Evolutionary conservation across 1,284 basidiomycete species (phyloP), one percentile per base, ranked within the genome.

Genomic region (Ganoderma resinaceum): DNA sequence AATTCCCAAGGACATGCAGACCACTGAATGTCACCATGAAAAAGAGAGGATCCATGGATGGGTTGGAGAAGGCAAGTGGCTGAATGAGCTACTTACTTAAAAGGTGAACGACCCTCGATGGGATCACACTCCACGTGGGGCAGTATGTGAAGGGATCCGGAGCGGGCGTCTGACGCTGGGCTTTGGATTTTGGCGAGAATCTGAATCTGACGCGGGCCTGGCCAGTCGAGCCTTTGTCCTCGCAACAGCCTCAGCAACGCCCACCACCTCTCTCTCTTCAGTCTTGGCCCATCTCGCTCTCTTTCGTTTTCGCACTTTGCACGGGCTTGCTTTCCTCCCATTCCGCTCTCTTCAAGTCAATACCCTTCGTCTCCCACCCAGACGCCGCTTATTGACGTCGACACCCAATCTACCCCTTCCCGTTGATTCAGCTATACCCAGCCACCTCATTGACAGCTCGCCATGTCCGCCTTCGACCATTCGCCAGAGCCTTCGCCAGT

Each of bases 401-500:
- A 33, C 52, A 14, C 29, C 23, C 29, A 18, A 55, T 53, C 49
- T 46, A 46, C 46, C 2, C n/a, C 46, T 52, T 23, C 23, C 23
- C 58, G n/a, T 29, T 60, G 55, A 58, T 58, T 31, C 26, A 43
- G 55, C 35, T 20, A 46, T 37, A 37, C 23, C 38, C 40, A 63
- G 49, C 26, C 63, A 59, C 43, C 16, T 63, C 31, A 29, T 35
- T 52, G 43, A 68, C 66, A 66, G 58, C 29, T 38, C 43, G 33
- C 64, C 67, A 72, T 72, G 69, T 65, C 71, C 37, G 63, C 53
- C 9, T 61, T 71, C 63, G 70, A 71, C 37, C 67, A 66, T 26
- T 63, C 66, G 31, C 69, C 72, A 7, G 69, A 70, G 59, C 66
- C 72, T 14, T 71, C 71, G 29, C 72, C 75, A 7, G 71, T 74